Base-by-base conservation (phyloP, 768 basidiomycete species). In the Suillus cothurnatus region DNA sequence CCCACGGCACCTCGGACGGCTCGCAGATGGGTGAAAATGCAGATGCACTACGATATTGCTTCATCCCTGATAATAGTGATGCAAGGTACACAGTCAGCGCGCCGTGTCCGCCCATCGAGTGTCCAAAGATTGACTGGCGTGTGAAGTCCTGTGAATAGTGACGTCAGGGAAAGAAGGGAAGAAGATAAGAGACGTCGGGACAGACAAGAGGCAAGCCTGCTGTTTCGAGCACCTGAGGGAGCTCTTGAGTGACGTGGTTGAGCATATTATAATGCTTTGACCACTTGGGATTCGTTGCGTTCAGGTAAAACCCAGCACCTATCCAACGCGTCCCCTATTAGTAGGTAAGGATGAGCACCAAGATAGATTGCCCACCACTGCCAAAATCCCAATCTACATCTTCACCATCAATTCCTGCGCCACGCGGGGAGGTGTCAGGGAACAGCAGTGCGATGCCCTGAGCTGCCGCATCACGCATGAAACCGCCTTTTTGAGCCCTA, bases 31-130 rank as follows among this genome's bases (percentile, higher is more conserved):
- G 92, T 36, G 94, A 81, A 74, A 99, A 98, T 0, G 94, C 97
- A 7, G 94, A 96, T 8, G 86, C 92, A 23, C 95, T 97, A 61
- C 87, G 86, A 78, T 92, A 99, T 68, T 85, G 84, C 74, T 87
- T 88, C 8, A 80, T 80, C 64, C 85, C 81, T 34, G 78, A 67
- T 34, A 77, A 64, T 59, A 81, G 74, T 38, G 93, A 89, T 62
- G 87, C 82, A 53, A 99, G 88, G 78, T 98, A 98, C 45, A 98
- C 78, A 19, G 92, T 91, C 32, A 99, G 84, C 15, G 97, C 95
- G 9, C 97, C 97, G 73, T 97, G 95, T 2, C 97, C 97, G 64
- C 93, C 94, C 97, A 99, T 99, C 53, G 93, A 95, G 78, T 99
- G 97, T 12, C 97, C 97, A 72, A 94, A 92, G 71, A 99, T 90